These are phyloP conservation scores for Nectriaceae sp. DNA, from an alignment of 2,329 filamentous ascomycete species.

Conservation along the genomic window DNA sequence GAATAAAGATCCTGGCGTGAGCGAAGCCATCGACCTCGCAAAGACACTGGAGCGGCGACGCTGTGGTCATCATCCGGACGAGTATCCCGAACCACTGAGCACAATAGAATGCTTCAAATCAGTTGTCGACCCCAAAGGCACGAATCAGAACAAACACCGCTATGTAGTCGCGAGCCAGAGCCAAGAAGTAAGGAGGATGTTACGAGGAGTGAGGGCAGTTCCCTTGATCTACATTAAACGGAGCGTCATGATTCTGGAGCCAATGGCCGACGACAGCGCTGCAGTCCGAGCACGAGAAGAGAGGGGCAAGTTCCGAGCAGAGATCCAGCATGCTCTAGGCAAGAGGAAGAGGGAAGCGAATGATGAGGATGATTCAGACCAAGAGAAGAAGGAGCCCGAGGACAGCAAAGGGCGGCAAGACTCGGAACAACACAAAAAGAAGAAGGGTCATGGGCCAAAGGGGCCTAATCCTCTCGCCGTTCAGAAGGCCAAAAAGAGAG, in stretches of 20 bases:
- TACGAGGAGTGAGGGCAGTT: constrained; percentile 70
- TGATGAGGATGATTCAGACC: constrained; percentile 36
- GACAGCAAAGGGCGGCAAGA: constrained; percentile 19
- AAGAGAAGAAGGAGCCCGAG: constrained; percentile 24
- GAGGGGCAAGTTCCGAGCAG: constrained; percentile 71
- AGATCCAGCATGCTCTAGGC: constrained; percentile 55
- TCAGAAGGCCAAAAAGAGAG: constrained; percentile 64
- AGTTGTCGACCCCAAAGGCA: constrained; percentile 78
- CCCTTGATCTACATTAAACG: constrained; percentile 78
- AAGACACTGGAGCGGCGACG: constrained; percentile 75
- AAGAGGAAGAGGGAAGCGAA: constrained; percentile 56
- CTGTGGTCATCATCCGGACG: constrained; percentile 74
- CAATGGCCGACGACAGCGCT: constrained; percentile 70
- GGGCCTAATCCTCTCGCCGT: constrained; percentile 71
- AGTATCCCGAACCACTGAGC: constrained; percentile 70
- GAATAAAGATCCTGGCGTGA: constrained; percentile 54
- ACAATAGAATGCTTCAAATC: constrained; percentile 69
- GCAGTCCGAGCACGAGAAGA: constrained; percentile 68
- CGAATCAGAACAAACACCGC: constrained; percentile 72
- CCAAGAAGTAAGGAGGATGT: constrained; percentile 58
- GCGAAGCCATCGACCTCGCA: constrained; percentile 69
- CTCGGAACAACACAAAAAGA: constrained; percentile 48
- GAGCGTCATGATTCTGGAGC: constrained; percentile 72
- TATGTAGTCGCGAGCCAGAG: constrained; percentile 80
- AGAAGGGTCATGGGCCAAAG: constrained; percentile 62